Base-by-base conservation (phyloP, 2,329 filamentous ascomycete genomes). In the Paracoccidioides brasiliensis region DNA sequence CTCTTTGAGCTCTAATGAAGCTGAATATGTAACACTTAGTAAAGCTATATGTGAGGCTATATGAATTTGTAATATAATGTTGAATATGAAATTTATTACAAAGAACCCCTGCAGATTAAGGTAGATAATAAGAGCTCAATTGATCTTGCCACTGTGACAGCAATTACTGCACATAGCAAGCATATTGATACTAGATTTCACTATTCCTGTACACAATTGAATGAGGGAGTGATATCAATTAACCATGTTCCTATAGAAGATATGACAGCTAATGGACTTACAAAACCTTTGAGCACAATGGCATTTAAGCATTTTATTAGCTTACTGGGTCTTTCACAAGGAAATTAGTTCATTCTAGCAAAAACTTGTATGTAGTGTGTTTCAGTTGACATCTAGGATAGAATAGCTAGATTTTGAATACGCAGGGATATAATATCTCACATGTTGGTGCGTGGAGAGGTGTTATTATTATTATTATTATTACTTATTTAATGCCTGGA, bases 141-240 rank as follows among this genome's bases (percentile, higher is more conserved):
- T 1, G 53, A 54, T 9, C 45, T 62, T 2, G 54, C 54, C 3
- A 42, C 48, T 1, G 56, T 61, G 10, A 43, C 55, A 0, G 52
- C 56, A 28, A 53, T 56, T 28, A 53, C 59, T 0, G 37, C 14
- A 5, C 0, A 50, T 4, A 53, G 55, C 3, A 61, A 61, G 55
- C 38, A 59, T 53, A 61, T 61, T 32, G 50, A 60, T 28, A 44
- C 59, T 3, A 41, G 52, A 22, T 54, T 56, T n/a, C 57, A 60
- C 48, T 57, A 53, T 22, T 32, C 56, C 0, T 28, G 57, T 12
- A 57, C 57, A 10, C 38, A 54, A 32, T 48, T 57, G 2, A 50
- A 44, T 5, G 40, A 44, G 6, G 32, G 42, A 5, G 42, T 51
- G 2, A 58, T 62, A 28, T 43, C 56, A 2, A 55, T 54, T 22